Evolutionary conservation across 148 eudicot species (phyloP).

Genomic region (Euryodendron excelsum): DNA sequence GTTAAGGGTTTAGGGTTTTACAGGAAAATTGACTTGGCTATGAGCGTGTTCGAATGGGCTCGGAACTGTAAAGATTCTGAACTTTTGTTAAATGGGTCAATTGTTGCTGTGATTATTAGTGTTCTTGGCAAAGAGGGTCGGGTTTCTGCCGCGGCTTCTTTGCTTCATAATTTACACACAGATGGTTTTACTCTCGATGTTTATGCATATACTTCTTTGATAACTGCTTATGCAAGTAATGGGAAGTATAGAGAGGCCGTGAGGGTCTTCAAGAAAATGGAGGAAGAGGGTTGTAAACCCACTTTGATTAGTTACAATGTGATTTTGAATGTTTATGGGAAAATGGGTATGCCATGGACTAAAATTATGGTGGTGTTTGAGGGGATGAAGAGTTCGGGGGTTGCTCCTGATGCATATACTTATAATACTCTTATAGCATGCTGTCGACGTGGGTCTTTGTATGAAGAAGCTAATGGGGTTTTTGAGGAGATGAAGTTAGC

Average conservation of each 20-base stretch:
- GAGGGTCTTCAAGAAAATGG: slow-evolving; percentile 65
- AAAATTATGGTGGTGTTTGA: slow-evolving; percentile 50
- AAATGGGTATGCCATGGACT: slow-evolving; percentile 90
- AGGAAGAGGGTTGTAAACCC: slow-evolving; percentile 80
- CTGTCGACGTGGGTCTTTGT: slow-evolving; percentile 76
- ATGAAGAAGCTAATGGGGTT: slow-evolving; percentile 65
- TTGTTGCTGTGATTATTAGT: slow-evolving; percentile 64
- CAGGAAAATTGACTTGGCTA: slow-evolving; percentile 59
- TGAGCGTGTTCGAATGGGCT: slow-evolving; percentile 67
- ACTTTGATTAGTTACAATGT: slow-evolving; percentile 89
- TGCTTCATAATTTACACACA: slow-evolving; percentile 49
- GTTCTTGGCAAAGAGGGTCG: slow-evolving; percentile 73
- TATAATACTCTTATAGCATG: slow-evolving; percentile 87
- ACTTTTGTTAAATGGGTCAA: slow-evolving; percentile 47
- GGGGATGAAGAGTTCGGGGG: slow-evolving; percentile 63
- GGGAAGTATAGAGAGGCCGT: slow-evolving; percentile 83
- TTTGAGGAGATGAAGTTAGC: slow-evolving; percentile 82
- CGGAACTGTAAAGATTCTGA: slow-evolving; percentile 31
- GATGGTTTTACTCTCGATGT: slow-evolving; percentile 77
- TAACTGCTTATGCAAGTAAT: slow-evolving; percentile 64
- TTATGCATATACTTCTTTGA: slow-evolving; percentile 74
- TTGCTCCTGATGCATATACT: slow-evolving; percentile 75
- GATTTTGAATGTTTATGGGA: slow-evolving; percentile 73
- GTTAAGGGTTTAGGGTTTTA: slow-evolving; percentile 71
- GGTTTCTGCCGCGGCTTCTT: slow-evolving; percentile 53